phyloP scores from a whole-genome alignment of 2,329 filamentous ascomycete genomes.

The Paecilomyces formosus region DNA sequence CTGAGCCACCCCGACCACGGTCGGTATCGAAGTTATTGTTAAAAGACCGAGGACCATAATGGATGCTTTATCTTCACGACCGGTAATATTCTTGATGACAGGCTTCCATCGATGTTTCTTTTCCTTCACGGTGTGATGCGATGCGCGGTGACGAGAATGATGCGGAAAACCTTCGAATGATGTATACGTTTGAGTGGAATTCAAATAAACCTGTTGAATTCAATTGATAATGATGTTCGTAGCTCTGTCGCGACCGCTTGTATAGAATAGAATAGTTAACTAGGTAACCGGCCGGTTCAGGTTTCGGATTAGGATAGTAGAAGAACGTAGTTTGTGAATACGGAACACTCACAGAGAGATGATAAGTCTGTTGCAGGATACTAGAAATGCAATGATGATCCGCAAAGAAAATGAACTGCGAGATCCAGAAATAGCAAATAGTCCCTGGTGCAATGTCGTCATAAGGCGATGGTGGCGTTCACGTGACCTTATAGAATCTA shows the following conservation, averaged over 20 bases:
- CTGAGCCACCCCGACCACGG: slow-evolving; percentile 41
- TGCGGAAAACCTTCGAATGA: not conserved
- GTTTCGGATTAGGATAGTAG: not conserved
- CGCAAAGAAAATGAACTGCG: not conserved
- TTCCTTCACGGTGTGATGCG: too few relatives aligned
- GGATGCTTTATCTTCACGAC: slow-evolving; percentile 5
- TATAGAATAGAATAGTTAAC: not conserved
- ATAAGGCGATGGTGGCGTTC: not conserved
- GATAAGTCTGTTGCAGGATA: not conserved
- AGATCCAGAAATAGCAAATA: not conserved
- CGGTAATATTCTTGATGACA: not conserved
- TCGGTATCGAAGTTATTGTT: slow-evolving; percentile 34
- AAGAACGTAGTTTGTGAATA: not conserved
- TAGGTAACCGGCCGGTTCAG: not conserved
- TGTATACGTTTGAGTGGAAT: too few relatives aligned
- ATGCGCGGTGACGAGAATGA: not conserved
- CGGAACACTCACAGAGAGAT: not conserved
- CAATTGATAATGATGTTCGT: not conserved
- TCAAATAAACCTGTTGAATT: not conserved
- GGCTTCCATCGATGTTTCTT: too few relatives aligned
- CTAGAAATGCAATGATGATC: not conserved
- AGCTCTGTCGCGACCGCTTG: not conserved
- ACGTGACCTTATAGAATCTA: not conserved
- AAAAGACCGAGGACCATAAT: slow-evolving; percentile 36
- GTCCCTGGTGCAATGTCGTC: not conserved